These are phyloP conservation scores for Umbilicaria muhlenbergii DNA, from an alignment of 495 filamentous ascomycete genomes.

Conservation along the genomic window DNA sequence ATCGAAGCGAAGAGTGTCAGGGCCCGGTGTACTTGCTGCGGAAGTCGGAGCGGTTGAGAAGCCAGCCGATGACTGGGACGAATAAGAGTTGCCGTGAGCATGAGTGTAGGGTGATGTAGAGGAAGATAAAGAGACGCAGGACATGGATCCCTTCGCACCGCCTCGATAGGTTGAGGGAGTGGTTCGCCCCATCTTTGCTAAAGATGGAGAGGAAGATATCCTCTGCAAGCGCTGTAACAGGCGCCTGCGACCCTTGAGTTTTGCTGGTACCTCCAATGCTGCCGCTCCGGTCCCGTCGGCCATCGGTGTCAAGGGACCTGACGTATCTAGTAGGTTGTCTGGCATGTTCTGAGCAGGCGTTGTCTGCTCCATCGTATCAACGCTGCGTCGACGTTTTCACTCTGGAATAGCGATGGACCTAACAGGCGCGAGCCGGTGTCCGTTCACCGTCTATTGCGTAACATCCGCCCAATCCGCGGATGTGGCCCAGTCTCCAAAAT, in stretches of 20 bases:
- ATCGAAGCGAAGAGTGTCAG: slow-evolving; percentile 19
- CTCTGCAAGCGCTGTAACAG: slow-evolving; percentile 69
- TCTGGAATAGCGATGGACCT: no score
- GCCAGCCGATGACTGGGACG: slow-evolving; percentile 44
- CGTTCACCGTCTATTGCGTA: no score
- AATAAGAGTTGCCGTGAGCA: slow-evolving; percentile 38
- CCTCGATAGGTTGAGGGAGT: slow-evolving; percentile 42
- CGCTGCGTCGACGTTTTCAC: no score
- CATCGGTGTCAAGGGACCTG: no score
- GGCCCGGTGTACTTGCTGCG: slow-evolving; percentile 31
- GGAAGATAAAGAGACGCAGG: slow-evolving; percentile 69
- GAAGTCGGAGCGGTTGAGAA: slow-evolving; percentile 52
- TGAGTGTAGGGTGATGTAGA: slow-evolving; percentile 35
- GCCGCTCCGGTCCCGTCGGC: no score
- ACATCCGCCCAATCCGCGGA: no score
- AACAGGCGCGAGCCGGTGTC: no score
- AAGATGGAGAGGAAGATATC: slow-evolving; percentile 73
- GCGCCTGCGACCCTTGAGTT: slow-evolving; percentile 57
- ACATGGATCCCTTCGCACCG: slow-evolving; percentile 60
- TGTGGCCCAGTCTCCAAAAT: no score
- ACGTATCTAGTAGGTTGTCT: no score
- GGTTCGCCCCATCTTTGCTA: slow-evolving; percentile 46
- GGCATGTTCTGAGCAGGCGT: no score
- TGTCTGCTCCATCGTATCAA: no score
- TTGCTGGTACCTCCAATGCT: slow-evolving; percentile 36